Conservation (phyloP, 2,329 filamentous ascomycete genomes). For the Curvularia sp. region DNA sequence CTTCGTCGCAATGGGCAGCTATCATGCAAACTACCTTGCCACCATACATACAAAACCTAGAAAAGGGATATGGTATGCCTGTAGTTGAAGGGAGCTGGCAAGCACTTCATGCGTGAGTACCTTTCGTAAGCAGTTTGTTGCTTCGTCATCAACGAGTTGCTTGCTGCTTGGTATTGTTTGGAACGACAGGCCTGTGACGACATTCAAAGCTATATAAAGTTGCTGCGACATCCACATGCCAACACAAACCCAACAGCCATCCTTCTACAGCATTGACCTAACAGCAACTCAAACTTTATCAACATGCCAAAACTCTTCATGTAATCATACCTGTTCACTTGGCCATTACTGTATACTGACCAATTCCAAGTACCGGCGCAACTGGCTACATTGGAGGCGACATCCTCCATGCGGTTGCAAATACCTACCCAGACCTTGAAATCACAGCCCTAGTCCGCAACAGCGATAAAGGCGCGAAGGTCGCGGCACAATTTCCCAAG, state of each 20-base stretch:
- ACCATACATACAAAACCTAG: background rate
- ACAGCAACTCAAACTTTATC: background rate
- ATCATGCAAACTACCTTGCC: background rate
- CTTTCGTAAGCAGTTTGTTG: background rate
- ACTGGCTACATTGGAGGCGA: slow-evolving; percentile 47
- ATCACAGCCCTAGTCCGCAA: slow-evolving; percentile 60
- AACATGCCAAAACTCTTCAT: slow-evolving; percentile 42
- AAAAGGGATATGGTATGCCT: background rate
- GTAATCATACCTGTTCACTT: slow-evolving; percentile 6
- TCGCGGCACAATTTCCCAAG: slow-evolving; percentile 56
- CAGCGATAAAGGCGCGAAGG: slow-evolving; percentile 56
- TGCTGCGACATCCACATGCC: background rate
- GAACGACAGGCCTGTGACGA: slow-evolving; percentile 16
- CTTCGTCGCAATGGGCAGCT: background rate
- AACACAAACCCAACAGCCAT: background rate
- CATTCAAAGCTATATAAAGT: slow-evolving; percentile 1
- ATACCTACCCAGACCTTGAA: slow-evolving; percentile 58
- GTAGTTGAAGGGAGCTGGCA: too few relatives aligned
- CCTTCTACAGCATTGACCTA: too few relatives aligned
- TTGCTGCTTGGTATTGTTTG: background rate
- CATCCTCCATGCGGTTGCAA: slow-evolving; percentile 45
- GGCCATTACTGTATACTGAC: slow-evolving; percentile 1
- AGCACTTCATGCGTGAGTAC: background rate
- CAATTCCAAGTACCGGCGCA: slow-evolving; percentile 34
- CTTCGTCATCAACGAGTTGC: background rate